Percentiles rank a stretch among this genome's conserved stretches.
Conservation (phyloP, 306 rosid species). For the Cyclanthera cordifolia region DNA sequence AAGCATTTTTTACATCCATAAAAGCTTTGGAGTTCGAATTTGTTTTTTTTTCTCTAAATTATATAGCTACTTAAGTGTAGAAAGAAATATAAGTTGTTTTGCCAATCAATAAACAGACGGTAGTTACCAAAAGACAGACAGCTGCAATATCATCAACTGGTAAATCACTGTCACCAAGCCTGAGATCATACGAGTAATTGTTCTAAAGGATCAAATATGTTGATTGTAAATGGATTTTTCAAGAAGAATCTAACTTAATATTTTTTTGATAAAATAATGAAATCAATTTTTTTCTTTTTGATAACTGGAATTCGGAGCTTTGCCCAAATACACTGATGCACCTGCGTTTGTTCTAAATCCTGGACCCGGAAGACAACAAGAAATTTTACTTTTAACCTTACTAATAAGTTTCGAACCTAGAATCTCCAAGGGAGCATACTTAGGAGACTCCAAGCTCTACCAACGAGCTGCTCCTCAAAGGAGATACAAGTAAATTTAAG, state of each 20-base stretch:
- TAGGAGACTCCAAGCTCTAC: too few relatives aligned
- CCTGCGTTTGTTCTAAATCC: too few relatives aligned
- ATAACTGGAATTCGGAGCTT: too few relatives aligned
- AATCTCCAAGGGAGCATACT: too few relatives aligned
- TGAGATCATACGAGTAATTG: constrained; percentile 24
- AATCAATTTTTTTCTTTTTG: background rate
- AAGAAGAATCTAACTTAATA: background rate
- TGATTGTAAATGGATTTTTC: background rate
- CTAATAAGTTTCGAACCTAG: too few relatives aligned
- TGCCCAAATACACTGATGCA: too few relatives aligned
- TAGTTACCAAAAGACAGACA: constrained; percentile 70
- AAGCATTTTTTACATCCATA: constrained; percentile 11
- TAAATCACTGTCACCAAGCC: constrained; percentile 83
- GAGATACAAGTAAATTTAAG: background rate
- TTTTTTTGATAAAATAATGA: background rate
- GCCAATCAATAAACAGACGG: background rate
- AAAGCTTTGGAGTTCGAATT: constrained; percentile 11
- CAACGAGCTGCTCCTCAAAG: background rate
- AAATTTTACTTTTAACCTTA: too few relatives aligned
- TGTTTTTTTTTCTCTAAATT: background rate
- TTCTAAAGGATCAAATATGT: background rate
- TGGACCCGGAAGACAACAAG: too few relatives aligned
- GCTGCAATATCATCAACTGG: constrained; percentile 94
- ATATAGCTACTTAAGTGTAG: background rate
- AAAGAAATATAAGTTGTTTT: constrained; percentile 1